A percentile compares a stretch with the other conserved stretches of the same genome.
phyloP scores from a whole-genome alignment of 2,329 filamentous ascomycete genomes.

The Talaromyces islandicus region DNA sequence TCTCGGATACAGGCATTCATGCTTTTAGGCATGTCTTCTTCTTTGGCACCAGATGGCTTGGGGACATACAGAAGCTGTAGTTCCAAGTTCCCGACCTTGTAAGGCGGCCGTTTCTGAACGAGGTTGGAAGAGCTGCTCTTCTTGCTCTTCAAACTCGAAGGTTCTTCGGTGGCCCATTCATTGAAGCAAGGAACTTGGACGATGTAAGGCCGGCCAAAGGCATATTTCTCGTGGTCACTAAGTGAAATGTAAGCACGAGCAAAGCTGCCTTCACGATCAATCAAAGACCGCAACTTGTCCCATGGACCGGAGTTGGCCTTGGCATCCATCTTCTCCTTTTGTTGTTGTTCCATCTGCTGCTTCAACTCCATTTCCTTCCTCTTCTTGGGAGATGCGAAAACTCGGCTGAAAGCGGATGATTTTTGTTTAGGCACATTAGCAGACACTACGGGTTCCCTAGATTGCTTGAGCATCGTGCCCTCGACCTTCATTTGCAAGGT shows the following conservation, averaged over 20 bases:
- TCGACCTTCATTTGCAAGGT: conserved; percentile 93
- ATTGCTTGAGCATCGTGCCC: conserved; percentile 59
- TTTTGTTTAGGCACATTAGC: conserved; percentile 65
- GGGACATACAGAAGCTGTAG: conserved; percentile 93
- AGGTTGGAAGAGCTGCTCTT: conserved; percentile 56
- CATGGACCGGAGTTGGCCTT: conserved; percentile 55
- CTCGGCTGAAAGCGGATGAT: conserved; percentile 80
- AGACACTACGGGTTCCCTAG: conserved; percentile 29
- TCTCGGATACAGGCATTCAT: conserved; percentile 96
- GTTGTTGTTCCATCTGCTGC: conserved; percentile 76
- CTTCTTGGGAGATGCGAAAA: conserved; percentile 94
- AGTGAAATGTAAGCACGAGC: conserved; percentile 89
- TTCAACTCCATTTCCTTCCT: conserved; percentile 87
- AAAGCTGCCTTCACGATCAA: conserved; percentile 89
- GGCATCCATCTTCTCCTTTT: conserved; percentile 58
- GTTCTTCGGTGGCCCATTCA: conserved; percentile 92
- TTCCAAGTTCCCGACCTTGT: conserved; percentile 91
- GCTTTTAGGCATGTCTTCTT: conserved; percentile 98
- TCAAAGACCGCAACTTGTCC: conserved; percentile 79
- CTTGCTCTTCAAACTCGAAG: conserved; percentile 93
- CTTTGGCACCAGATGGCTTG: conserved; percentile 75
- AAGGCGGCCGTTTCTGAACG: conserved; percentile 71
- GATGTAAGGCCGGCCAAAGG: conserved; percentile 80
- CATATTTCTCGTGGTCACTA: conserved; percentile 82
- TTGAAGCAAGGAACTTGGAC: conserved; percentile 96